Evolutionary conservation across 2,329 filamentous ascomycete genomes (phyloP).

Genomic region (Allantophomopsis lycopodina): DNA sequence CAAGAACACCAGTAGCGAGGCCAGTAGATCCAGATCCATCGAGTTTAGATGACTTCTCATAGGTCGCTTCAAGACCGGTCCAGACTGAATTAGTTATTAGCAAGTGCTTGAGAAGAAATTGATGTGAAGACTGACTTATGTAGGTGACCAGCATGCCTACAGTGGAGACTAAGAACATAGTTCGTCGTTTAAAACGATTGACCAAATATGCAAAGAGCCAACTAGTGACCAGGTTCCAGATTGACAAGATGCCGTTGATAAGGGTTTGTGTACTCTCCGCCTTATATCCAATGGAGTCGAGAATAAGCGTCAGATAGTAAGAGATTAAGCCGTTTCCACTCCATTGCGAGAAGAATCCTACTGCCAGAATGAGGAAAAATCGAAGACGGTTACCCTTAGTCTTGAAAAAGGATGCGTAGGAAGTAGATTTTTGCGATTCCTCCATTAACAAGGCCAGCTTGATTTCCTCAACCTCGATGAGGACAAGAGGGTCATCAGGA

Average conservation of each 20-base stretch:
- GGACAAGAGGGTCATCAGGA: slow-evolving; percentile 29
- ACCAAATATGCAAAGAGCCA: slow-evolving; percentile 9
- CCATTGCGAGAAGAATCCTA: slow-evolving; percentile 9
- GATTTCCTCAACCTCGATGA: slow-evolving; percentile 23
- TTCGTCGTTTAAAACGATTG: slow-evolving; percentile 8
- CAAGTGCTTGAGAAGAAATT: background rate
- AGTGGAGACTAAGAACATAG: slow-evolving; percentile 9
- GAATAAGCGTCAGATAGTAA: slow-evolving; percentile 10
- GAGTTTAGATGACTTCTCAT: slow-evolving; percentile 4
- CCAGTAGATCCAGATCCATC: slow-evolving; percentile 2
- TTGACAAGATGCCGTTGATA: slow-evolving; percentile 9
- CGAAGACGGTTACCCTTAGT: slow-evolving; percentile 9
- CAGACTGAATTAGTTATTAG: slow-evolving; percentile 4
- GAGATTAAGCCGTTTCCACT: slow-evolving; percentile 11
- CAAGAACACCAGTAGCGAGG: slow-evolving; percentile 7
- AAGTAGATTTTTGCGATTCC: slow-evolving; percentile 20
- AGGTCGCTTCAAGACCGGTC: slow-evolving; percentile 10
- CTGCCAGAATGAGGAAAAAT: slow-evolving; percentile 8
- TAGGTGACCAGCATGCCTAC: slow-evolving; percentile 7
- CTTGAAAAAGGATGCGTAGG: slow-evolving; percentile 8
- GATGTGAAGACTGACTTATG: slow-evolving; percentile 4
- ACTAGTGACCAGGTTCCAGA: slow-evolving; percentile 9
- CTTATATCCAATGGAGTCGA: slow-evolving; percentile 11
- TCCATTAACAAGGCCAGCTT: slow-evolving; percentile 5
- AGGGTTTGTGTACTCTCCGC: slow-evolving; percentile 7